Evolutionary conservation across 2,329 filamentous ascomycete species (phyloP), one percentile per base, ranked within the genome.

Genomic region (Tolypocladium album): DNA sequence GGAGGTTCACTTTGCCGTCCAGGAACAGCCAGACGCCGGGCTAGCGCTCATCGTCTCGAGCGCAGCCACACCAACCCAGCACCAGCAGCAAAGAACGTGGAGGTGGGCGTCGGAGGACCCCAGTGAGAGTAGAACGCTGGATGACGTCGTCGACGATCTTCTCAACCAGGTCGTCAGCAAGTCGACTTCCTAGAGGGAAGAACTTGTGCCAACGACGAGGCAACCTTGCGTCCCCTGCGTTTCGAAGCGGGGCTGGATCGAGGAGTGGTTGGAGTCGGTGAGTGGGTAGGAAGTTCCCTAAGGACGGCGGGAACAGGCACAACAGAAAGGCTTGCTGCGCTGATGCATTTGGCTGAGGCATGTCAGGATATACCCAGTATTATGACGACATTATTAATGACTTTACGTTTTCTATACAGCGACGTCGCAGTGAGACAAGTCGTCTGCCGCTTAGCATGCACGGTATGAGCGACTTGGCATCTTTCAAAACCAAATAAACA

Each of bases 1-100:
- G 58, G 67, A 70, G n/a, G 59, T 78, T 6, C 67, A 62, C 17
- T 74, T 78, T 55, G 59, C 67, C 24, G 58, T 76, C 47, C 61
- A 64, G 27, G 66, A 67, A 22, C 56, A 61, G 24, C 63, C 58
- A 40, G 60, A 65, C 42, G n/a, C 40, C 7, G 5, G 1, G 4
- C 60, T 65, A 1, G 58, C 63, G 11, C 62, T 75, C 15, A 61
- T 65, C 5, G 58, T 72, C 20, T 64, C 58, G 22, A 66, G 64
- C 34, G 65, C 62, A 7, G 63, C 65, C 39, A 43, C 61, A 12
- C 55, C 62, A n/a, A 60, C 65, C 7, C 61, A 62, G 1, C 63
- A 66, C 20, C 57, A 60, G 3, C 52, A 53, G 3, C 60, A 60
- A 24, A 65, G 62, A 52, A 65, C 63, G 12, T 75, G 73, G 72